Percentiles rank a stretch among this genome's conserved stretches.
These are phyloP conservation scores for Carallia brachiata DNA, from an alignment of 345 rosid genomes.

Conservation along the genomic window DNA sequence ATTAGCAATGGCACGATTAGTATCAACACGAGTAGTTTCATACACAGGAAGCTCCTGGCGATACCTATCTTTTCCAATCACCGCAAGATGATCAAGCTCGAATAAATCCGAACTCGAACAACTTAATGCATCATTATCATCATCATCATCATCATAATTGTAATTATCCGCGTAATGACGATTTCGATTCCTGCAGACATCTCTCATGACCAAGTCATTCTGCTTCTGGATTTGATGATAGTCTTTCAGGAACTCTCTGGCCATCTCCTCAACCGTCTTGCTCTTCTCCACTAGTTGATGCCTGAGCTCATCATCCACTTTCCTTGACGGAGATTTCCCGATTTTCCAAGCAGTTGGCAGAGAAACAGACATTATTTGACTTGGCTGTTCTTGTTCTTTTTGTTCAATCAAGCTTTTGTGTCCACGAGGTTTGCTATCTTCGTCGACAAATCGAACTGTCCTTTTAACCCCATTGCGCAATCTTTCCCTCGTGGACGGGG, in stretches of 20 bases:
- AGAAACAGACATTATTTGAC: constrained; percentile 28
- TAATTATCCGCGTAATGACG: not conserved
- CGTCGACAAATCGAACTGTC: constrained; percentile 67
- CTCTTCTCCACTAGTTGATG: constrained; percentile 21
- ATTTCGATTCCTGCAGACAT: not conserved
- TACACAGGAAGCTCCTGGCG: constrained; percentile 65
- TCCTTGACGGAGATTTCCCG: constrained; percentile 38
- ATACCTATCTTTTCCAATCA: constrained; percentile 30
- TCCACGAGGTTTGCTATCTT: constrained; percentile 58
- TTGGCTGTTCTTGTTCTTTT: constrained; percentile 24
- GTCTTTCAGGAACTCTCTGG: constrained; percentile 44
- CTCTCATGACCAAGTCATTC: constrained; percentile 16
- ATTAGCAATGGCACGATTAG: constrained; percentile 58
- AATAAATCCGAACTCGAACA: constrained; percentile 33
- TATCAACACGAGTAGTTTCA: constrained; percentile 52
- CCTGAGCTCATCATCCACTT: constrained; percentile 20
- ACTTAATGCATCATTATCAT: constrained; percentile 27
- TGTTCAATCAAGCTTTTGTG: constrained; percentile 37
- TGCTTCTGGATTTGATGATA: constrained; percentile 33
- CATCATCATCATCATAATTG: constrained; percentile 18
- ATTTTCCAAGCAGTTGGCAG: constrained; percentile 45
- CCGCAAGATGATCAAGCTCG: constrained; percentile 32
- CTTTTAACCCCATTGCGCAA: constrained; percentile 57
- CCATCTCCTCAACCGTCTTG: constrained; percentile 43
- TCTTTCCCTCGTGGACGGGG: constrained; percentile 58